Evolutionary conservation across 495 filamentous ascomycete species (phyloP).

Genomic region (Delitschia confertaspora): DNA sequence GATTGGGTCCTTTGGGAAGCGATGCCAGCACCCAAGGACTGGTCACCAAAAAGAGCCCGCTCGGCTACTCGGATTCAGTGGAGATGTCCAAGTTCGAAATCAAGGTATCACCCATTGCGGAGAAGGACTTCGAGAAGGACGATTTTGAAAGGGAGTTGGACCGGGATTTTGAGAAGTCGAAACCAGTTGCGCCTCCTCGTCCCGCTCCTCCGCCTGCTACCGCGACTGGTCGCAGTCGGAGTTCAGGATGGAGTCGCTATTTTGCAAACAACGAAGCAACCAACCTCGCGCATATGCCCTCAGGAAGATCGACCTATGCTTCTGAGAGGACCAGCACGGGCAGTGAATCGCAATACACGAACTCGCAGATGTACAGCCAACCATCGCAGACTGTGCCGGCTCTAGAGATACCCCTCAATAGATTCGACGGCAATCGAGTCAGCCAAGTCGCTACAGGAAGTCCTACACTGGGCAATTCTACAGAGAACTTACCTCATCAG

Average conservation of each 20-base stretch:
- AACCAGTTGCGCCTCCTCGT: background rate
- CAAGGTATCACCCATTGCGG: constrained; percentile 7
- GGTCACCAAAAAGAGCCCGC: constrained; percentile 28
- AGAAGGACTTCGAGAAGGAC: constrained; percentile 10
- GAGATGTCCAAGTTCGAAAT: constrained; percentile 32
- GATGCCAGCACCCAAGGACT: constrained; percentile 32
- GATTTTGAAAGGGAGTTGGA: too few relatives aligned
- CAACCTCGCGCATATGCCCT: constrained; percentile 36
- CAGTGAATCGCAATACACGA: constrained; percentile 46
- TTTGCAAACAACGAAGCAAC: constrained; percentile 47
- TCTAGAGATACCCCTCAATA: constrained; percentile 37
- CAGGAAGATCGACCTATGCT: constrained; percentile 28
- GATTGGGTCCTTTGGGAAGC: constrained; percentile 26
- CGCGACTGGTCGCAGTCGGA: constrained; percentile 37
- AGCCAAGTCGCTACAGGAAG: constrained; percentile 55
- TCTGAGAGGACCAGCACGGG: constrained; percentile 34
- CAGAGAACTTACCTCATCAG: constrained; percentile 23
- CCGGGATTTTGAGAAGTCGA: too few relatives aligned
- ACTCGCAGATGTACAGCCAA: constrained; percentile 37
- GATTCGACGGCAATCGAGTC: constrained; percentile 43
- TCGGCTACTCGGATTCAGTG: constrained; percentile 27
- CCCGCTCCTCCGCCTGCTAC: constrained; percentile 18
- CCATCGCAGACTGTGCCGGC: constrained; percentile 47
- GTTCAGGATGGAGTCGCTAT: constrained; percentile 53
- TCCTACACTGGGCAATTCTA: constrained; percentile 50